A percentile compares a stretch with the other conserved stretches of the same genome.
Conservation (phyloP, 768 basidiomycete genomes). For the Xanthoconium stramineum region DNA sequence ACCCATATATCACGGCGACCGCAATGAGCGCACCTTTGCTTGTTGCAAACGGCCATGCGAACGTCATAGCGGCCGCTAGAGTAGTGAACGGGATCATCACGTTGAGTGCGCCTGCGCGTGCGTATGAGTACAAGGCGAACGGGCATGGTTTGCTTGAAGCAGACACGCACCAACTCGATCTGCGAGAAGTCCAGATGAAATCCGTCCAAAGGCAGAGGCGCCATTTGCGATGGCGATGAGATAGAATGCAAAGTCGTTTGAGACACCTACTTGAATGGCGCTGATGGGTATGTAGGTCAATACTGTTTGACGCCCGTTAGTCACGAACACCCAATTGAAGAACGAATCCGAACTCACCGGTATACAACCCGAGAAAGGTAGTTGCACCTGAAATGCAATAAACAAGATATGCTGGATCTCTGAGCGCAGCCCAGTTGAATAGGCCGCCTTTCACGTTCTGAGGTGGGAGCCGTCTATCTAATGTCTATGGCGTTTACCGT, state of each 20-base stretch:
- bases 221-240: conserved; percentile 68
- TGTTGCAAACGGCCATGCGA: conserved; percentile 65
- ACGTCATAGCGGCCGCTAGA: conserved; percentile 55
- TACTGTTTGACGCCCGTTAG: conserved; percentile 35
- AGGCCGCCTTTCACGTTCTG: conserved; percentile 53
- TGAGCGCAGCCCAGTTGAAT: conserved; percentile 52
- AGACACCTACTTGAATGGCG: conserved; percentile 48
- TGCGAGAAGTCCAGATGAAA: conserved; percentile 48
- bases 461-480: conserved; percentile 53
- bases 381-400: conserved; percentile 58
- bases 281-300: conserved; percentile 65
- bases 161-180: conserved; percentile 48
- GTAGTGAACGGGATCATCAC: conserved; percentile 63
- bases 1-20: conserved; percentile 66
- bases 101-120: conserved; percentile 54
- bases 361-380: conserved; percentile 68
- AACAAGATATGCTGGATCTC: conserved; percentile 43
- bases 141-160: background rate
- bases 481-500: conserved; percentile 12
- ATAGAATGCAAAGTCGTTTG: conserved; percentile 55
- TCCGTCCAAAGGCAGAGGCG: conserved; percentile 59
- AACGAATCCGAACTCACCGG: conserved; percentile 36
- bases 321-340: background rate
- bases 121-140: background rate
- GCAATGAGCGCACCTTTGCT: conserved; percentile 44